phyloP scores from a whole-genome alignment of 345 rosid species.

The Citrus sinensis region DVS_A1.0 CM039162.1:32869501-32870000 shows the following conservation, averaged over 20 bases:
- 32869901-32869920: conserved; percentile 89
- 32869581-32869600: background rate
- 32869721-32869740: background rate
- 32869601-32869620: background rate
- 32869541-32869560: background rate
- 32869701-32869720: background rate
- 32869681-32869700: background rate
- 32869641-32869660: background rate
- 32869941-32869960: conserved; percentile 53
- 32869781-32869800: background rate
- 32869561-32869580: background rate
- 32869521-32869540: background rate
- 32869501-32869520: background rate
- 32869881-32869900: conserved; percentile 70
- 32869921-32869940: conserved; percentile 63
- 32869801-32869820: background rate
- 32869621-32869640: background rate
- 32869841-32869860: background rate
- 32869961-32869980: conserved; percentile 51
- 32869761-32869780: background rate
- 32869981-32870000: conserved; percentile 87
- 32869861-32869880: background rate
- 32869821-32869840: background rate
- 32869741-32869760: no score
- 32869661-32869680: background rate